Evolutionary conservation across 345 rosid genomes (phyloP).

Genomic region (Theobroma cacao): DNA sequence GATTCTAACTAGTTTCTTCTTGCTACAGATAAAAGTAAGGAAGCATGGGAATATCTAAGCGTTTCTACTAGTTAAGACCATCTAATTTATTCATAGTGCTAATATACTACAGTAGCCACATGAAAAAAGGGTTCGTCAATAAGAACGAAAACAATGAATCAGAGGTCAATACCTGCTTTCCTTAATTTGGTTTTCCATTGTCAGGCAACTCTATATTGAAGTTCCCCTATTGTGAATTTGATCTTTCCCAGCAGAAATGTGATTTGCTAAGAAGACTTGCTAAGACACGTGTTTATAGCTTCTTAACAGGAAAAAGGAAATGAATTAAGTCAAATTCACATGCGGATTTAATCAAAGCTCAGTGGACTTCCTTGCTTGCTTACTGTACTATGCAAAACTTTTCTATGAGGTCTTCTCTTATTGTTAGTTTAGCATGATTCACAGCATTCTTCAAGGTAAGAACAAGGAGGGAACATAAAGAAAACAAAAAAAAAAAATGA

Average conservation of each 20-base stretch:
- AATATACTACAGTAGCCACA: background rate
- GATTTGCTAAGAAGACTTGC: background rate
- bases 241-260: background rate
- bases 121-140: background rate
- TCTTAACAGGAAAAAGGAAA: background rate
- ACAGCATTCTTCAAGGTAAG: background rate
- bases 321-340: slow-evolving; percentile 1
- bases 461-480: background rate
- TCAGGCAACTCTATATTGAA: background rate
- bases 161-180: background rate
- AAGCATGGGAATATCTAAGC: background rate
- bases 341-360: background rate
- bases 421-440: background rate
- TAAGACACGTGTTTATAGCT: background rate
- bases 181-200: slow-evolving; percentile 9
- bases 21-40: background rate
- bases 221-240: background rate
- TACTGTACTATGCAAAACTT: background rate
- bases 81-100: background rate
- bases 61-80: background rate
- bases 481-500: background rate
- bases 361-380: slow-evolving; percentile 2
- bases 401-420: background rate
- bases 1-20: background rate
- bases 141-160: background rate